Conservation (phyloP, 2,329 filamentous ascomycete genomes). For the Paracorniculantispora psalliotae region DNA sequence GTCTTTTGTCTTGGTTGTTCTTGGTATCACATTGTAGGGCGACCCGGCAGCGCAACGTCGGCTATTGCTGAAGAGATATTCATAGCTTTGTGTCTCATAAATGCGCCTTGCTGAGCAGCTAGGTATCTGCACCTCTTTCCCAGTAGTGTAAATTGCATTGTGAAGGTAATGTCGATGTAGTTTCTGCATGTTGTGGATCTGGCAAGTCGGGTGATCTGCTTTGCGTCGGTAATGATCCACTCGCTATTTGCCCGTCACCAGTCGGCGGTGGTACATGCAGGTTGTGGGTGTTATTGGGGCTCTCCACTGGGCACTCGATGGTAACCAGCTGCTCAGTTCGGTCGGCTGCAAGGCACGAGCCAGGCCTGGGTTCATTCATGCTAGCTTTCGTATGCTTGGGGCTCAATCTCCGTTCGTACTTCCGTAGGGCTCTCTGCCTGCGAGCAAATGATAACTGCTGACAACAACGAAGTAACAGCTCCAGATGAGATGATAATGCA, state of each 20-base stretch:
- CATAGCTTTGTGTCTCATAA: not conserved
- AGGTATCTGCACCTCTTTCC: not conserved
- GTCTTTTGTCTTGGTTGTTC: not conserved
- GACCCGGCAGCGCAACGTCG: too few relatives aligned
- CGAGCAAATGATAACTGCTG: not conserved
- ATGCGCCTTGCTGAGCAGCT: not conserved
- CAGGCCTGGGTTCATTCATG: not conserved
- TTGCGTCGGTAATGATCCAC: not conserved
- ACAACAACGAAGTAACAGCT: not conserved
- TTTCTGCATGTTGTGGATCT: not conserved
- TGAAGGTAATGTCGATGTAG: not conserved
- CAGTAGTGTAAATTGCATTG: not conserved
- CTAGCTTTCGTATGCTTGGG: not conserved
- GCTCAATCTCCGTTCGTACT: not conserved
- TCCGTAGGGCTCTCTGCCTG: not conserved
- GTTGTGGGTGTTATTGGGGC: not conserved
- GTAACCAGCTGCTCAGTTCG: not conserved
- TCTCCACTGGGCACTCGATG: not conserved
- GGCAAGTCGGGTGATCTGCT: conserved; percentile 2
- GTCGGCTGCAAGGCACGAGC: not conserved
- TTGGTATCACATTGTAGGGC: not conserved
- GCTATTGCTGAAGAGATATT: not conserved
- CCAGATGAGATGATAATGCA: not conserved
- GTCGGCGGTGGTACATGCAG: not conserved
- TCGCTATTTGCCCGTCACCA: not conserved